Base-by-base conservation (phyloP, 225 moss, liverwort and hornwort species). In the Polytrichum formosum region DNA sequence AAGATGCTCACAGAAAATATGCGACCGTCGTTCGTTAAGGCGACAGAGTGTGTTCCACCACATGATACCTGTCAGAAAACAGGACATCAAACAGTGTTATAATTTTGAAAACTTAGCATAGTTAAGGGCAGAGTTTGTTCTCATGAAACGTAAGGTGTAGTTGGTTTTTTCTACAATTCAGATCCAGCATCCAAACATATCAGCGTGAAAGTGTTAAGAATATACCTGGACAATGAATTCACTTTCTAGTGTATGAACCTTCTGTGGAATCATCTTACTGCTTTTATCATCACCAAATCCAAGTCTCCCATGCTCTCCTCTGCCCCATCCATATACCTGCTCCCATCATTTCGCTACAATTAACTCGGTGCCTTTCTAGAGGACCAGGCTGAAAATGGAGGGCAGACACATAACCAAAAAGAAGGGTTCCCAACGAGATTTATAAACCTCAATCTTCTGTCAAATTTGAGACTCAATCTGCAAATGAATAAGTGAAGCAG, bases 221-320 rank as follows among this genome's bases (percentile, higher is more conserved):
- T 0, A 33, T 10, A 88, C 88, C 88, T 88, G 88, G 55, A 88
- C 59, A 22, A 88, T 76, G 5, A 27, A 74, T 70, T 88, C 80
- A 65, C 68, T 54, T 17, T 75, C 75, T 31, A 88, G 68, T 58
- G 84, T 75, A 2, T 85, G 71, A 25, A 88, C 85, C 77, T 78
- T 72, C 27, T 76, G 58, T 17, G 88, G 85, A 27, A 80, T 53
- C 76, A 88, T 82, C 75, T 88, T 88, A 69, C 85, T 85, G 80
- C 88, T 88, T 70, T 88, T 88, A 62, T 88, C 88, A 28, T 88
- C 88, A 71, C 85, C 88, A 72, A 88, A 88, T 55, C 88, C 88
- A 70, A 88, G 80, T 35, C 88, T 79, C 4, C 88, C 88, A 80
- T 88, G 88, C 74, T 88, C 88, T 55, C 88, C 88, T 70, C 88